phyloP scores from a whole-genome alignment of 257 asterid genomes.

The Nicotiana undulata region DNA sequence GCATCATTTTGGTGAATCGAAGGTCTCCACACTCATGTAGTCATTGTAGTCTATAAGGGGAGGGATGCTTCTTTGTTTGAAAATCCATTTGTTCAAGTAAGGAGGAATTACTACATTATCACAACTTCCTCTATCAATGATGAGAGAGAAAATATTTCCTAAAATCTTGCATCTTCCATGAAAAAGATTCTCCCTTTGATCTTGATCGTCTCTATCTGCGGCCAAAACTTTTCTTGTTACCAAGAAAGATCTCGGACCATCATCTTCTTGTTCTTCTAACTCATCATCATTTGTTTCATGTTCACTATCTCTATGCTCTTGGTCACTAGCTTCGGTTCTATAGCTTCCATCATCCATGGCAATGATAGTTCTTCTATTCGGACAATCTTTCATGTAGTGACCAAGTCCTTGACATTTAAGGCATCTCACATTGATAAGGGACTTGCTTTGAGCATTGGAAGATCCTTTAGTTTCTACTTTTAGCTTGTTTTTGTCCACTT shows the following conservation, averaged over 20 bases:
- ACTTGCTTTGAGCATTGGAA: too few species aligned
- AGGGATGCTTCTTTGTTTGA: background rate
- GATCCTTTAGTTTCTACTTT: too few species aligned
- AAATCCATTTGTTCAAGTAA: background rate
- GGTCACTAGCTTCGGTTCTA: too few species aligned
- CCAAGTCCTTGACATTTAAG: too few species aligned
- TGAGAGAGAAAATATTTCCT: background rate
- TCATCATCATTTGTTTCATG: background rate
- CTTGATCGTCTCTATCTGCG: background rate
- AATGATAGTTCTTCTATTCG: too few species aligned
- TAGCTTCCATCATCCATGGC: too few species aligned
- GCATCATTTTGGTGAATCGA: background rate
- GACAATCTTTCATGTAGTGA: too few species aligned
- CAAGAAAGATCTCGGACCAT: background rate
- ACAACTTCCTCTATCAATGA: background rate
- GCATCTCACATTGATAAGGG: too few species aligned
- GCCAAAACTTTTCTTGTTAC: background rate
- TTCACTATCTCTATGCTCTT: background rate
- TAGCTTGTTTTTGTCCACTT: too few species aligned
- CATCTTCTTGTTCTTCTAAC: background rate
- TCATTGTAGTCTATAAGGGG: background rate
- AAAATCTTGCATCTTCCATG: background rate
- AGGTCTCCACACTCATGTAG: background rate
- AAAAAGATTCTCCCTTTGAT: background rate
- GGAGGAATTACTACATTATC: background rate